Conservation (phyloP, 331 rosid genomes). For the Spiraea crenata region DNA sequence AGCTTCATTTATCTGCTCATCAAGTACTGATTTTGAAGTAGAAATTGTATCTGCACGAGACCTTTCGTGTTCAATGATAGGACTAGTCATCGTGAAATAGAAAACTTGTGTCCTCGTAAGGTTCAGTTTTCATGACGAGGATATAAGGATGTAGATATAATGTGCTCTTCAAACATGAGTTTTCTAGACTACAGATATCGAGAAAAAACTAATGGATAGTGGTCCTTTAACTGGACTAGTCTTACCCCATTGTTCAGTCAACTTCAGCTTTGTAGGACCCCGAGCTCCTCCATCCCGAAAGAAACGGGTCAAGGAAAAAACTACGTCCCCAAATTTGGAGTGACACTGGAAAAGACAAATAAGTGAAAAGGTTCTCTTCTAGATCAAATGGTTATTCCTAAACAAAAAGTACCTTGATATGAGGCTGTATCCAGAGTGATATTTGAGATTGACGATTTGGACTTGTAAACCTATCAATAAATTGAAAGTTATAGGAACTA, state of each 20-base stretch:
- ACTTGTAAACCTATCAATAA: slow-evolving; percentile 67
- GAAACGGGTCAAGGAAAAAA: slow-evolving; percentile 76
- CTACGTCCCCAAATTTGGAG: slow-evolving; percentile 85
- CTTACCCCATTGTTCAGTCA: slow-evolving; percentile 55
- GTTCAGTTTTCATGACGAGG: neutral
- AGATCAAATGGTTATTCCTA: slow-evolving; percentile 18
- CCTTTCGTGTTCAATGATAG: neutral
- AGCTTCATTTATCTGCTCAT: slow-evolving; percentile 15
- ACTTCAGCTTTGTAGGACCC: slow-evolving; percentile 57
- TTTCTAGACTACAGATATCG: neutral
- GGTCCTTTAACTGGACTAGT: slow-evolving; percentile 23
- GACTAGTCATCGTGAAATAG: neutral
- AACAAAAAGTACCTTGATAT: slow-evolving; percentile 69
- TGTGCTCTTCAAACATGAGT: neutral
- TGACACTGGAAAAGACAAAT: slow-evolving; percentile 55
- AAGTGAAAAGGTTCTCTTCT: slow-evolving; percentile 23
- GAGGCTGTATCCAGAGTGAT: slow-evolving; percentile 94
- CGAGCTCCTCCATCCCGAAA: slow-evolving; percentile 64
- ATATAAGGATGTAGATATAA: neutral
- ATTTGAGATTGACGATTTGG: slow-evolving; percentile 79
- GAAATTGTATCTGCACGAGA: slow-evolving; percentile 13
- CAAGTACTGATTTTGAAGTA: slow-evolving; percentile 4
- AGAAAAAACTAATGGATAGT: slow-evolving; percentile 12
- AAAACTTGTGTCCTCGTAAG: neutral
- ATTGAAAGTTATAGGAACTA: slow-evolving; percentile 23